Evolutionary conservation across 139 green algal species (phyloP).

Genomic region (Nannochloris sp.): DNA sequence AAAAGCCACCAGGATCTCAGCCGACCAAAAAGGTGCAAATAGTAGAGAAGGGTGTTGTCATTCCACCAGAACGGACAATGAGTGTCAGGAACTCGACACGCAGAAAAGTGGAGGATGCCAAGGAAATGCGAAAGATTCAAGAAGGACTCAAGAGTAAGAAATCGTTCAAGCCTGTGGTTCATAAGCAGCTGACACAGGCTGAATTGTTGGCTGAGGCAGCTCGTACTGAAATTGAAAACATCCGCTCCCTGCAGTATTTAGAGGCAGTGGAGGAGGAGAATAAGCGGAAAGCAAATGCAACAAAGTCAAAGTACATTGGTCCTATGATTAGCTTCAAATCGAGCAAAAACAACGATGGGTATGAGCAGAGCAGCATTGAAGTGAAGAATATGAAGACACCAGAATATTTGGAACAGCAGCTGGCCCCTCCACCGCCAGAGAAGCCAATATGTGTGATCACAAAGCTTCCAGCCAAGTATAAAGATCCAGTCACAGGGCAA

Average conservation of each 20-base stretch:
- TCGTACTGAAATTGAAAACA: conserved; percentile 73
- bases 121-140: conserved; percentile 27
- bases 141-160: conserved; percentile 18
- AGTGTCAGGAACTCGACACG: conserved; percentile 44
- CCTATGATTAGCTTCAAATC: conserved; percentile 46
- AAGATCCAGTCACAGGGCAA: conserved; percentile 36
- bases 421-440: conserved; percentile 13
- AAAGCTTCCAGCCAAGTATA: conserved; percentile 33
- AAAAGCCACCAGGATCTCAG: not conserved
- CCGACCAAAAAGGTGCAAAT: conserved; percentile 1
- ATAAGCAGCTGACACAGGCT: conserved; percentile 52
- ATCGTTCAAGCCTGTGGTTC: not conserved
- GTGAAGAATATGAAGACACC: conserved; percentile 44
- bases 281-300: conserved; percentile 38
- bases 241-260: conserved; percentile 51
- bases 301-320: conserved; percentile 38
- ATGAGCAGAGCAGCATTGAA: conserved; percentile 29
- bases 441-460: conserved; percentile 24
- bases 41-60: not conserved
- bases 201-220: conserved; percentile 83
- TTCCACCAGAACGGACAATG: conserved; percentile 14
- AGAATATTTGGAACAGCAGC: conserved; percentile 14
- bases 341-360: conserved; percentile 11
- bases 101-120: conserved; percentile 38
- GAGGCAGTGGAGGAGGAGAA: conserved; percentile 47